Percentiles rank a stretch among this genome's conserved stretches.
These are phyloP conservation scores for Aspergillus ibericus DNA, from an alignment of 2,329 filamentous ascomycete genomes.

Conservation along the genomic window DNA sequence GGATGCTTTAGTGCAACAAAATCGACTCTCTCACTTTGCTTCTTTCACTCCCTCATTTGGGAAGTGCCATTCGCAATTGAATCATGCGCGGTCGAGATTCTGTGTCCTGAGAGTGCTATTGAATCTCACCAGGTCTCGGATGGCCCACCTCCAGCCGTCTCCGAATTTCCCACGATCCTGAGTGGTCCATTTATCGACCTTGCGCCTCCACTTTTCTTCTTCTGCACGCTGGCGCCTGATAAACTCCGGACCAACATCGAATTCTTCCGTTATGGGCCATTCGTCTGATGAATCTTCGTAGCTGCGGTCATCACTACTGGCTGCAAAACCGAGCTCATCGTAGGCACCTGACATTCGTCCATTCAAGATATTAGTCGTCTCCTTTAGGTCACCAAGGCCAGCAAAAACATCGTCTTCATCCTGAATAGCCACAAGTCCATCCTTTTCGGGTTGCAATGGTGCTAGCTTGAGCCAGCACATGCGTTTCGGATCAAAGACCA, in stretches of 20 bases:
- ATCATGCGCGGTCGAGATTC: conserved; percentile 11
- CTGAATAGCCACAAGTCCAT: conserved; percentile 57
- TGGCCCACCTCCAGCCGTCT: conserved; percentile 75
- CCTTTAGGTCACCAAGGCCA: conserved; percentile 88
- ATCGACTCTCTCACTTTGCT: neutral
- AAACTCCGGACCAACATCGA: conserved; percentile 95
- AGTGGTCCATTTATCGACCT: conserved; percentile 82
- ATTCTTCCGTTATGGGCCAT: conserved; percentile 90
- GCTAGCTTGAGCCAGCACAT: conserved; percentile 95
- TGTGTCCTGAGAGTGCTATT: conserved; percentile 21
- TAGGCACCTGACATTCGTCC: conserved; percentile 25
- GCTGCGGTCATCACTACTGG: conserved; percentile 42
- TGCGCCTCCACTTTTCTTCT: conserved; percentile 85
- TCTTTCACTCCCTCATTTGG: neutral
- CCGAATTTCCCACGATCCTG: conserved; percentile 50
- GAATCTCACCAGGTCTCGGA: conserved; percentile 48
- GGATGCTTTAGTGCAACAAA: neutral
- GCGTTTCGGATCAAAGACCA: conserved; percentile 95
- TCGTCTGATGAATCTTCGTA: conserved; percentile 60
- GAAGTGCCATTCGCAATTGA: neutral
- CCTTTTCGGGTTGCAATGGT: conserved; percentile 43
- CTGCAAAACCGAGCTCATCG: conserved; percentile 27
- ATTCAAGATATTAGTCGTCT: conserved; percentile 45
- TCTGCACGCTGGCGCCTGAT: conserved; percentile 85
- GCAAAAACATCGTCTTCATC: conserved; percentile 94